Evolutionary conservation across 202 grass and related monocot species (phyloP), one percentile per base, ranked within the genome.

Genomic region (Panicum virgatum): DNA sequence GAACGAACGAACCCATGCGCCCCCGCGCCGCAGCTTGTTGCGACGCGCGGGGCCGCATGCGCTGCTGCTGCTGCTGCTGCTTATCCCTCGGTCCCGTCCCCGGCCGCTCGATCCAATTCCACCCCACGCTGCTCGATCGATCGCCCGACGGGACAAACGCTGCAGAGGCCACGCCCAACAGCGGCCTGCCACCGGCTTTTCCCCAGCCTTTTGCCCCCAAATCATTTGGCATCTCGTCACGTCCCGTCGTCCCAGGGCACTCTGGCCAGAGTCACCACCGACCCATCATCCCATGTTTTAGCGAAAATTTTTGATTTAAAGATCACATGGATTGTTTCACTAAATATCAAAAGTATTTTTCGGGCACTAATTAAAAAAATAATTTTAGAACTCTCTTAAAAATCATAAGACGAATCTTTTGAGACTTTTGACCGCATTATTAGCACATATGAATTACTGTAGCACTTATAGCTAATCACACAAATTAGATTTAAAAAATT

Each of bases 161-260:
- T 40, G 79, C 78, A 34, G 19, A 30, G 27, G 38, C 53, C 69
- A 18, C 27, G 44, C 58, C 12, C 54, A 57, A 57, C 54, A n/a
- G 39, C 39, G 15, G 53, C 72, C 58, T 11, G 6, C 50, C 50
- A 7, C 51, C 16, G 44, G 12, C 56, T 80, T 89, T 69, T 82
- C 39, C 51, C 38, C 72, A 86, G 83, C 79, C 73, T 86, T 86
- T 68, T 77, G 82, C 58, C 25, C 73, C 73, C 76, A 16, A 84
- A 86, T 89, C 79, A 89, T 89, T 85, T 65, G 72, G 12, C 85
- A 64, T 62, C 78, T 76, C 86, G 20, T 69, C 50, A 18, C 27
- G 25, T 82, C 56, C 1, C 37, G 19, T 32, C 39, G 26, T 71
- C 36, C 20, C 19, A 1, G 29, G 51, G 39, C 40, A 46, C 39